Evolutionary conservation across 352 stramenopile species (phyloP), one percentile per base, ranked within the genome.

Genomic region (Peronospora tabacina): DNA sequence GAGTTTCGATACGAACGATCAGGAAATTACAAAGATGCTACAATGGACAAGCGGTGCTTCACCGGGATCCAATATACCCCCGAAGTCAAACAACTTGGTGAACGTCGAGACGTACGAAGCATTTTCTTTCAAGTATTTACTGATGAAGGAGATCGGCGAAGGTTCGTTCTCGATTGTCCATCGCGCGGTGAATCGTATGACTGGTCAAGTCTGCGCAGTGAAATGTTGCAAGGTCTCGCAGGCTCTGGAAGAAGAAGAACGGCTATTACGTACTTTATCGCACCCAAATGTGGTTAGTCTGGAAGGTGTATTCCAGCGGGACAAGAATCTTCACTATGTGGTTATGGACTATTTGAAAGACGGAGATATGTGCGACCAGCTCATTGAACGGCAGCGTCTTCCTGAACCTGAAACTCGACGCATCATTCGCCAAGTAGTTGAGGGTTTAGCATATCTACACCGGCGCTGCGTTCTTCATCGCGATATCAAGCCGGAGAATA

Each of bases 401-500:
- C 55, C 63, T 0, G 80, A 91, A 54, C 24, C 46, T 4, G 69
- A 87, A 26, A 67, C 67, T 24, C 69, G 71, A 35, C 32, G 67
- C 13, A 82, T 91, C 20, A 76, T 91, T 52, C 55, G 53, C 2
- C 77, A 89, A 36, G 77, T 86, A 17, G 51, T 76, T 13, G 56
- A 73, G 9, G 77, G 62, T 9, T 55, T 91, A 13, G 69, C 72
- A 17, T 80, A 88, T 55, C 47, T 91, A 17, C 80, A 91, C 32
- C 57, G 63, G 7, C 58, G 75, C 53, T 78, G 72, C 44, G 66
- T 91, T 6, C 30, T 90, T 11, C 72, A 85, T 51, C 79, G 80
- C 24, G 80, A 91, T 45, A 72, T 91, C 47, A 91, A 91, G 36
- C 80, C 80, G 0, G 80, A 91, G 47, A 91, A 91, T 47, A 89